Evolutionary conservation across 1,139 yeast genomes (phyloP), one percentile per base, ranked within the genome.

Genomic region (Debaryomyces subglobosus): DNA sequence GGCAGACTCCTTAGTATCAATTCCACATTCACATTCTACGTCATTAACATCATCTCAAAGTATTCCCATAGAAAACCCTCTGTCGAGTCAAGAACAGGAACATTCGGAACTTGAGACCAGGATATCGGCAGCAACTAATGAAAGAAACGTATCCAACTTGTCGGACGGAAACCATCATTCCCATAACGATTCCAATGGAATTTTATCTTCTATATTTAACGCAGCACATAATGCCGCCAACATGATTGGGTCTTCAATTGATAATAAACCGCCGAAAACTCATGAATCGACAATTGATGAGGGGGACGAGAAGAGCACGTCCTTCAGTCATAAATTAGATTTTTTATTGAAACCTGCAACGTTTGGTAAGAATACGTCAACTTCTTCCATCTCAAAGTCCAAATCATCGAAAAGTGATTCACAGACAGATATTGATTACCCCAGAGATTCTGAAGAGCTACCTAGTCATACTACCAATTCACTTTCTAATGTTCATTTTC

Each of bases 401-500:
- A 29, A 20, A 12, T 12, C 27, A n/a, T 33, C 48, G 13, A 35
- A 41, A 25, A 30, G 36, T 16, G 43, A 45, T 12, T 16, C 37
- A n/a, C 25, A 24, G 13, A 39, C 46, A 9, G 52, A 43, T 3
- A 36, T 24, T 5, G 49, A 44, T 4, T 45, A 38, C 4, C 38
- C 47, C 15, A 49, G 45, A 10, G 43, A 33, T 8, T 33, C 21
- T 8, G 39, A 38, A 16, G 35, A 44, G 25, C 25, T 32, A 15
- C 38, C 23, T 21, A 42, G 7, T 23, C 39, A 18, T 5, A n/a
- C 12, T 16, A 10, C 20, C 21, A 16, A 34, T 15, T 36, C 58
- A 12, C 45, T 73, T 2, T 58, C 68, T 10, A 64, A 64, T 47
- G 71, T 76, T 16, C 81, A 77, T 44, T 87, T 88, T 57, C 81